Evolutionary conservation across 2,329 filamentous ascomycete genomes (phyloP), one percentile per base, ranked within the genome.

Genomic region (Fusarium lateritium): DNA sequence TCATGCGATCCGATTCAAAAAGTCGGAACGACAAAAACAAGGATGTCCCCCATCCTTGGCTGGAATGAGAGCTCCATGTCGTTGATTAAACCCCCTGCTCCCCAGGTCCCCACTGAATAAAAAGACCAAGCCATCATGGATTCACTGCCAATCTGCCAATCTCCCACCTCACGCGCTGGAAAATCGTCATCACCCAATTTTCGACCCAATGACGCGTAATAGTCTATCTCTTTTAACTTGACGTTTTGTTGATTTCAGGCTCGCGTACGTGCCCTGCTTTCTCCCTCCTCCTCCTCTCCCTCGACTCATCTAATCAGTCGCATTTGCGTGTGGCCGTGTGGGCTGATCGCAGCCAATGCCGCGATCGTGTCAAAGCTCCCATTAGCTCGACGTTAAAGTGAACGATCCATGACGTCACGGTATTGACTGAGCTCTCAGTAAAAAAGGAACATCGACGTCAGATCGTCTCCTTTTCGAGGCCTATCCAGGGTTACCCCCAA

Each of bases 391-490:
- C 49, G 36, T 65, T 52, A 54, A 28, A 54, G 47, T 71, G 72
- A 72, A 36, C 65, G 62, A 65, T 75, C 61, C 58, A 71, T 75
- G 72, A 75, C 73, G 72, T 75, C 73, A 74, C 39, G 26, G 9
- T 10, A 13, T 21, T 44, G n/a, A 15, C 52, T 28, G 38, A 67
- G 42, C 53, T 42, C 38, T 31, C 21, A 43, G 34, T 46, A 45
- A 63, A 49, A 55, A 65, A 17, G 43, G 24, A 61, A 49, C 33
- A 62, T 54, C 64, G 59, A 70, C 67, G 67, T 70, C 67, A 62
- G 47, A 42, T 46, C 28, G 46, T 36, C 43, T 51, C 33, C 38
- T 26, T 39, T 56, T 40, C 24, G 24, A 33, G 45, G 53, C 36
- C 38, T 50, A 17, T 36, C 34, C 17, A 49, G 22, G 22, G 55